These are phyloP conservation scores for Aspergillus thermomutatus DNA, from an alignment of 2,329 filamentous ascomycete species.

Conservation along the genomic window DNA sequence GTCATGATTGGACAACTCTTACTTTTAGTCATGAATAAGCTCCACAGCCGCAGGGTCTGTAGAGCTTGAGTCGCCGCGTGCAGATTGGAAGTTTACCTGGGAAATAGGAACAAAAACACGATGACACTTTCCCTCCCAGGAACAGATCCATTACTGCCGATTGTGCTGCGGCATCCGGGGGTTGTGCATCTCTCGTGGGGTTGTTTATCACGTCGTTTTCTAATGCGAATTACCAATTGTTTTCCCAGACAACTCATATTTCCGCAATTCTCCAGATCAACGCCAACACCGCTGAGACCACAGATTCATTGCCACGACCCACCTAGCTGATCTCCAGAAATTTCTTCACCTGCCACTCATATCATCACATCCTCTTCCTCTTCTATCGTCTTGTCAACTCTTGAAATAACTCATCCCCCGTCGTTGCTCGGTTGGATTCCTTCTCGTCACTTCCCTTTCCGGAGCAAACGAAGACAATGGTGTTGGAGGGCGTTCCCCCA, in stretches of 20 bases:
- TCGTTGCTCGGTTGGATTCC: neutral
- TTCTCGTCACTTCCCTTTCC: neutral
- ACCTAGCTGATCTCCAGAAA: neutral
- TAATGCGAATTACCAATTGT: neutral
- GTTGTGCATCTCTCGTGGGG: neutral
- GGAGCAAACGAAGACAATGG: conserved; percentile 2
- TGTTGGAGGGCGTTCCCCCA: conserved; percentile 7
- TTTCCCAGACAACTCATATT: neutral
- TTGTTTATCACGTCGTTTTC: neutral
- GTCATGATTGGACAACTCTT: neutral
- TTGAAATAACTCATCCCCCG: neutral
- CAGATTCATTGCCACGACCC: neutral
- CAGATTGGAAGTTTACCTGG: neutral
- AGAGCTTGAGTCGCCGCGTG: neutral
- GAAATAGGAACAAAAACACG: neutral
- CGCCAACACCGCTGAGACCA: neutral
- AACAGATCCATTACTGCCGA: neutral
- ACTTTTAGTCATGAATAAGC: neutral
- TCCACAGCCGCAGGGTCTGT: neutral
- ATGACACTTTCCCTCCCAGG: neutral
- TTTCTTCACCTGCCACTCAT: neutral
- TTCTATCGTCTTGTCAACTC: neutral
- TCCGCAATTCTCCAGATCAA: neutral
- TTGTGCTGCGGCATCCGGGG: neutral
- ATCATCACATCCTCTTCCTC: neutral